Percentiles rank a stretch among this genome's conserved stretches.
Conservation (phyloP, 2,329 filamentous ascomycete species). For the Alternaria triticina region DNA sequence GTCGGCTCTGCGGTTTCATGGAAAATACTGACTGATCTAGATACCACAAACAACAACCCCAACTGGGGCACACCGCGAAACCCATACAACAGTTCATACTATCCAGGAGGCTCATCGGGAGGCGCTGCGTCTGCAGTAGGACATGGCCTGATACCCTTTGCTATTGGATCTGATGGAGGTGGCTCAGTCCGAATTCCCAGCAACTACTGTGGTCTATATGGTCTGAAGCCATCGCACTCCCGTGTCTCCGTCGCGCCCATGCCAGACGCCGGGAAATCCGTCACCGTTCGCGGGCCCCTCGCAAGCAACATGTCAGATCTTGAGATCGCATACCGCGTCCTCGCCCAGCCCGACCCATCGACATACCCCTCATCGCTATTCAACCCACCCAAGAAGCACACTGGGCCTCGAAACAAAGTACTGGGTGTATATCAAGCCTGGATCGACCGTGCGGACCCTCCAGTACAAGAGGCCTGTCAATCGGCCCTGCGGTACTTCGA, state of each 20-base stretch:
- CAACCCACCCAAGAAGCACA: slow-evolving; percentile 58
- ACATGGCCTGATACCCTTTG: slow-evolving; percentile 75
- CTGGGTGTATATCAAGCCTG: slow-evolving; percentile 74
- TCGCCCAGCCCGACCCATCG: slow-evolving; percentile 73
- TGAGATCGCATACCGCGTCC: slow-evolving; percentile 79
- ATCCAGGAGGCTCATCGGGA: slow-evolving; percentile 81
- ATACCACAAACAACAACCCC: slow-evolving; percentile 84
- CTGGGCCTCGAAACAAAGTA: slow-evolving; percentile 57
- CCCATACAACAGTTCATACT: slow-evolving; percentile 77
- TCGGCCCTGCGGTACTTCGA: slow-evolving; percentile 66
- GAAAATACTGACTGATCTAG: slow-evolving; percentile 41
- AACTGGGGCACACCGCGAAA: slow-evolving; percentile 77
- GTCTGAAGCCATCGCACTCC: slow-evolving; percentile 79
- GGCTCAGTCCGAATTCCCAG: slow-evolving; percentile 77
- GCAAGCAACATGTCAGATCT: slow-evolving; percentile 79
- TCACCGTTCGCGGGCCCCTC: slow-evolving; percentile 75
- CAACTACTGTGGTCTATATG: slow-evolving; percentile 79
- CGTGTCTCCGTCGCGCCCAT: slow-evolving; percentile 68
- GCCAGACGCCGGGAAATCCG: slow-evolving; percentile 64
- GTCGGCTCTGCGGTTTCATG: neutral
- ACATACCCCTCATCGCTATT: slow-evolving; percentile 69
- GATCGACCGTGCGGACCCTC: slow-evolving; percentile 71
- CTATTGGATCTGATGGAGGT: slow-evolving; percentile 73
- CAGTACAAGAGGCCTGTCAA: slow-evolving; percentile 68
- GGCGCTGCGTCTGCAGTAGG: slow-evolving; percentile 75